phyloP scores from a whole-genome alignment of 139 green algal species.

The Chlamydomonas urium region DNA sequence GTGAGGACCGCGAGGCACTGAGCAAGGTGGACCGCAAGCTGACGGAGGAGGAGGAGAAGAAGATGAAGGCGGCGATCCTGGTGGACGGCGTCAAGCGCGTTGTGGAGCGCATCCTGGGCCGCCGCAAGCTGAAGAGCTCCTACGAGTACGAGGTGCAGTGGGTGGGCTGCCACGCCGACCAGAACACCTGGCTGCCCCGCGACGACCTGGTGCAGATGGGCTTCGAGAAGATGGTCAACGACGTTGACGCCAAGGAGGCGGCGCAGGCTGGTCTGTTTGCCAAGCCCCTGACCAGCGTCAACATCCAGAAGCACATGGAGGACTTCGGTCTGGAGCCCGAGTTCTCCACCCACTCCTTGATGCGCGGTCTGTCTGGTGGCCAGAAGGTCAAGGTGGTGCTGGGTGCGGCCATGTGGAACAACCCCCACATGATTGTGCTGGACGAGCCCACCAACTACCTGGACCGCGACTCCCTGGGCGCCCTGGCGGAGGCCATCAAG shows the following conservation, averaged over 20 bases:
- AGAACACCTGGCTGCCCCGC: conserved; percentile 66
- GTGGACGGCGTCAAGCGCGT: conserved; percentile 39
- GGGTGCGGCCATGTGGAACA: conserved; percentile 76
- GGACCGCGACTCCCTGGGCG: conserved; percentile 75
- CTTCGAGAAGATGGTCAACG: conserved; percentile 83
- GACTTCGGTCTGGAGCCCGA: conserved; percentile 86
- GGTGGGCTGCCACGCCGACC: conserved; percentile 41
- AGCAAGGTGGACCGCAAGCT: conserved; percentile 62
- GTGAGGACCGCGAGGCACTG: conserved; percentile 86
- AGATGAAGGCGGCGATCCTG: conserved; percentile 63
- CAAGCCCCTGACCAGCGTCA: conserved; percentile 76
- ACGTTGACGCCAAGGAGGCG: conserved; percentile 87
- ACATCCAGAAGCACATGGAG: conserved; percentile 85
- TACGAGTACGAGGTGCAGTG: conserved; percentile 83
- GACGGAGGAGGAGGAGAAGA: conserved; percentile 80
- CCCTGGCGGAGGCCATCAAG: conserved; percentile 73
- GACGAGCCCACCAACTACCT: conserved; percentile 92
- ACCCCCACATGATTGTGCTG: conserved; percentile 83
- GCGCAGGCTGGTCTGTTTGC: conserved; percentile 64
- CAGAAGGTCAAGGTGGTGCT: conserved; percentile 79
- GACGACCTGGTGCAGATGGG: conserved; percentile 58
- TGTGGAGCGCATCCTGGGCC: conserved; percentile 65
- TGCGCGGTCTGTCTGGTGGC: conserved; percentile 79
- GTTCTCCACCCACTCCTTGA: conserved; percentile 86
- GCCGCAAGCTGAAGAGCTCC: conserved; percentile 76